Evolutionary conservation across 305 asterid genomes (phyloP).

Genomic region (Solanum chacoense): DNA sequence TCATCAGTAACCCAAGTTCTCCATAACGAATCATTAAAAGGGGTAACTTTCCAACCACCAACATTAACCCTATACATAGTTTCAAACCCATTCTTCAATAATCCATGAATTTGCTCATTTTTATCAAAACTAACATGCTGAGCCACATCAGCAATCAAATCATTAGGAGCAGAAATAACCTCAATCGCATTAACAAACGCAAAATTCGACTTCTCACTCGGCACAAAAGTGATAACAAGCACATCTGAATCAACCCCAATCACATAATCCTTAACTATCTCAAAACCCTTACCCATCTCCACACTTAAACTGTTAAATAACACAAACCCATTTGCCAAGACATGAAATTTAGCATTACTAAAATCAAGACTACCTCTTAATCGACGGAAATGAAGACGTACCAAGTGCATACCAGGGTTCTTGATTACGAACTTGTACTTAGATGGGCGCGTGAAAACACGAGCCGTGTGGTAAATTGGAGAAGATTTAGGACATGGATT

Average conservation of each 20-base stretch:
- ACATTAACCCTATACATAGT: constrained; percentile 66
- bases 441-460: constrained; percentile 50
- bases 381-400: constrained; percentile 68
- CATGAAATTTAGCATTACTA: constrained; percentile 52
- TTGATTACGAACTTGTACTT: constrained; percentile 43
- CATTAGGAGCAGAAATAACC: constrained; percentile 75
- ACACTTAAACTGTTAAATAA: constrained; percentile 40
- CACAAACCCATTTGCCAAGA: constrained; percentile 60
- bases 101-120: constrained; percentile 43
- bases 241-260: constrained; percentile 38
- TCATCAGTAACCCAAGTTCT: constrained; percentile 85
- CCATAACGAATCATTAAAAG: constrained; percentile 88
- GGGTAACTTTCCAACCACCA: constrained; percentile 89
- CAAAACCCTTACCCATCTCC: constrained; percentile 1
- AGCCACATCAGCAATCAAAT: constrained; percentile 67
- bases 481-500: constrained; percentile 14
- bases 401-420: constrained; percentile 51
- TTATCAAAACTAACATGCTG: constrained; percentile 28
- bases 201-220: constrained; percentile 32
- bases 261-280: constrained; percentile 55
- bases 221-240: constrained; percentile 44
- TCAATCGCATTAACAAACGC: constrained; percentile 88
- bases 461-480: constrained; percentile 50
- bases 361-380: constrained; percentile 12
- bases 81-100: constrained; percentile 60